Conservation (phyloP, 441 rosid genomes). For the Populus hybrid region DNA sequence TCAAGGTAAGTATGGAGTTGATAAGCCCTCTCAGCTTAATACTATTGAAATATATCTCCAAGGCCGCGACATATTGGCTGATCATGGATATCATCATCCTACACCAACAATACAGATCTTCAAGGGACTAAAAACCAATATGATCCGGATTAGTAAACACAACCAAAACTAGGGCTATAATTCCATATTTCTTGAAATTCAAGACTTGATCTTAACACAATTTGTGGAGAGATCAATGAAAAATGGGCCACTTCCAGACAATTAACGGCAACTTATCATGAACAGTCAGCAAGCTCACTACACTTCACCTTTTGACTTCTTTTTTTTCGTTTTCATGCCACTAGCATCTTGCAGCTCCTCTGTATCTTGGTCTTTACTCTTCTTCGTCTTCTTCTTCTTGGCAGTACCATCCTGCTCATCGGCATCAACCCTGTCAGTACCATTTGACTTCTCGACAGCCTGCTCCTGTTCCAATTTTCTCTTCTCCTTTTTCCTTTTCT, state of each 20-base stretch:
- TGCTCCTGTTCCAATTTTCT: slow-evolving; percentile 38
- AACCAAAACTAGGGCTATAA: not conserved
- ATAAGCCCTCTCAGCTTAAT: too few relatives aligned
- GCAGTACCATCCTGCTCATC: slow-evolving; percentile 26
- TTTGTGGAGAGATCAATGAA: slow-evolving; percentile 5
- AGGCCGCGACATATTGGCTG: too few relatives aligned
- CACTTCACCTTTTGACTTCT: slow-evolving; percentile 33
- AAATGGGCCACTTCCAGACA: slow-evolving; percentile 7
- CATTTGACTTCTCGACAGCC: slow-evolving; percentile 24
- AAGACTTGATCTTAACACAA: not conserved
- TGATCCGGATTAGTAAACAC: not conserved
- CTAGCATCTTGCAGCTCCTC: slow-evolving; percentile 29
- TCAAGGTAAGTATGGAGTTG: too few relatives aligned
- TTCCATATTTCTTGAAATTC: not conserved
- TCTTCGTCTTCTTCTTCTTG: slow-evolving; percentile 52
- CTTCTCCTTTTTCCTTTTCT: slow-evolving; percentile 57
- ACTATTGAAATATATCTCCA: too few relatives aligned
- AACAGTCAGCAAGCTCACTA: slow-evolving; percentile 17
- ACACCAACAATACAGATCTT: not conserved
- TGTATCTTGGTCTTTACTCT: slow-evolving; percentile 36
- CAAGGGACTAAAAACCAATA: not conserved
- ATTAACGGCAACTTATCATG: not conserved
- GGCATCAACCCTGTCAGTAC: slow-evolving; percentile 18
- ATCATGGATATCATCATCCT: too few relatives aligned
- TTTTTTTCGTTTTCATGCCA: slow-evolving; percentile 43